phyloP scores from a whole-genome alignment of 2,329 filamentous ascomycete species.

The Pezicula carpinea region DNA sequence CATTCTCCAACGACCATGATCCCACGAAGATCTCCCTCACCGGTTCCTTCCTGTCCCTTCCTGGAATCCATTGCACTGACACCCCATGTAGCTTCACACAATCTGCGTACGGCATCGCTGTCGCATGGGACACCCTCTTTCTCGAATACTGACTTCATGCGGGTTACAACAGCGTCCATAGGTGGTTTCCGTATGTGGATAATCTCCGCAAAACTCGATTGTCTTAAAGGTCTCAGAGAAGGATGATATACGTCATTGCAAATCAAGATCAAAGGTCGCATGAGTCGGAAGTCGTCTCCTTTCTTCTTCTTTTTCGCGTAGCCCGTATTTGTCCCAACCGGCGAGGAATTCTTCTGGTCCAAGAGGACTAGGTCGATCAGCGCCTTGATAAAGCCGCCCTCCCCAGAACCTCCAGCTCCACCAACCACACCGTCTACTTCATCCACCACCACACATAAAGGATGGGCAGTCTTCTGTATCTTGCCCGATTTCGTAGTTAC shows the following conservation, averaged over 20 bases:
- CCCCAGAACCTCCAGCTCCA: conserved; percentile 70
- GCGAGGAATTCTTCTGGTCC: conserved; percentile 72
- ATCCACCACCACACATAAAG: conserved; percentile 90
- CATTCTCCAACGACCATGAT: conserved; percentile 85
- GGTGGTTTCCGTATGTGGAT: conserved; percentile 88
- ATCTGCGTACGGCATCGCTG: conserved; percentile 77
- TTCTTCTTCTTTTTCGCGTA: conserved; percentile 59
- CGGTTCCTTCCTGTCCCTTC: conserved; percentile 62
- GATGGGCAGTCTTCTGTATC: conserved; percentile 69
- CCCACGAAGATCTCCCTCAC: conserved; percentile 70
- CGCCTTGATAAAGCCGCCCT: conserved; percentile 93
- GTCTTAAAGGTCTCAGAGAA: conserved; percentile 79
- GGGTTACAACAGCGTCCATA: conserved; percentile 76
- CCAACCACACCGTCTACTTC: conserved; percentile 93
- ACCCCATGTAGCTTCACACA: conserved; percentile 81
- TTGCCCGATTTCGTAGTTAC: conserved; percentile 48
- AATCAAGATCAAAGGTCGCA: conserved; percentile 86
- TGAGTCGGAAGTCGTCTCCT: conserved; percentile 79
- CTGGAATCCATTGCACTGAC: conserved; percentile 68
- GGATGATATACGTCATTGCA: conserved; percentile 98
- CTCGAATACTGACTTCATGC: conserved; percentile 79
- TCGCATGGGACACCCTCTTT: conserved; percentile 88
- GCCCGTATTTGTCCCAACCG: conserved; percentile 28
- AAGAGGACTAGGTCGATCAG: conserved; percentile 83
- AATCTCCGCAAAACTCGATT: conserved; percentile 80